Conservation (phyloP, 768 basidiomycete species). For the Boletus subcaerulescens region DNA sequence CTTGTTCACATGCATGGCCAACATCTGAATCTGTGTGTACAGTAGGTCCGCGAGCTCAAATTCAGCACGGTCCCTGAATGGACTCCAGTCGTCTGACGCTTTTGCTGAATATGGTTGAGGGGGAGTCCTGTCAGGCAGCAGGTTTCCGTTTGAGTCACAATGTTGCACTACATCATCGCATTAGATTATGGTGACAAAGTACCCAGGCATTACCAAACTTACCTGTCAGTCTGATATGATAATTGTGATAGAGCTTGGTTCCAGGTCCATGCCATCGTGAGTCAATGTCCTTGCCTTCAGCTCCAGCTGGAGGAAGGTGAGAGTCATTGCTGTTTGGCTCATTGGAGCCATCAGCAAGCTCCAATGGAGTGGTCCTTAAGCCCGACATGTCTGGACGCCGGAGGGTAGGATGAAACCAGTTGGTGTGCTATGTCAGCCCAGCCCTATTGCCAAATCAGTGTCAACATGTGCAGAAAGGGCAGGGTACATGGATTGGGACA, state of each 20-base stretch:
- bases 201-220: neutral
- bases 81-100: neutral
- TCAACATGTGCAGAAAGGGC: neutral
- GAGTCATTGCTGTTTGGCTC: neutral
- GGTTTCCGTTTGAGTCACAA: neutral
- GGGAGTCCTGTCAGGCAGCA: neutral
- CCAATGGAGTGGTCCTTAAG: too few relatives aligned
- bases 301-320: neutral
- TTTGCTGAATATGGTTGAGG: neutral
- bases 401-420: neutral
- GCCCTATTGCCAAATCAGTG: neutral
- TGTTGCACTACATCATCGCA: neutral
- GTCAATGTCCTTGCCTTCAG: neutral
- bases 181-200: too few relatives aligned
- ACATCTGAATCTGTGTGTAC: neutral
- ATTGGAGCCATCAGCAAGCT: too few relatives aligned
- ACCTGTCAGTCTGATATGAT: neutral
- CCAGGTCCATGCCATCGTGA: neutral
- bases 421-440: neutral
- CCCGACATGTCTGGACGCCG: too few relatives aligned
- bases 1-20: neutral
- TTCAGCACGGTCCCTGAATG: neutral
- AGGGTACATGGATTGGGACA: neutral
- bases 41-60: neutral
- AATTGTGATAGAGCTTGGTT: conserved; percentile 5